Base-by-base conservation (phyloP, 2,329 filamentous ascomycete genomes). In the Orbilia brochopaga region DNA sequence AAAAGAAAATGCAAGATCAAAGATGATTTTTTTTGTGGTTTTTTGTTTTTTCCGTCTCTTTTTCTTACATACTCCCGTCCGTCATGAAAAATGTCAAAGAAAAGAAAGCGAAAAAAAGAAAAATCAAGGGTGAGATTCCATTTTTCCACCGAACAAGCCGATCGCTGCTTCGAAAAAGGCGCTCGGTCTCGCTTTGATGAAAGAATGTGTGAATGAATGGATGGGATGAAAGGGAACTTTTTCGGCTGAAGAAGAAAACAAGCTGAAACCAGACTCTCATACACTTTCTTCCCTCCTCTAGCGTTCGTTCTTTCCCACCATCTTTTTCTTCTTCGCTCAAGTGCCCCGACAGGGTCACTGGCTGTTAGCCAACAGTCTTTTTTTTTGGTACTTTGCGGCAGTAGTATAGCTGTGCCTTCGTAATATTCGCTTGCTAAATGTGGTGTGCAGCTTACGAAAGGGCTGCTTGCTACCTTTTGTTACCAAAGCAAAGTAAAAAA, bases 391-490 rank as follows among this genome's bases (percentile, higher is more conserved):
- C 27, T 57, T 44, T 35, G n/a, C n/a, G n/a, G n/a, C n/a, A 32
- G 37, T 58, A 48, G 55, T 30, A 53, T 15, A 53, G 54, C 42
- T 17, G 27, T 27, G 62, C 61, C 56, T 59, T 70, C 44, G 65
- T 70, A 70, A 70, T 70, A 62, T 58, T 70, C 65, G 65, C 65
- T 70, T 70, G 65, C 65, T 56, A 32, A 21, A 32, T 17, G 32
- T 65, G 50, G 58, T 56, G 58, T 61, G 67, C 67, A 72, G 67
- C 67, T 72, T 72, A 72, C 67, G 60, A 54, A 64, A 55, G 55
- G 58, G 48, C 50, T 32, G 24, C n/a, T 60, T 55, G 52, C 50
- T 46, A 55, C 59, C n/a, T n/a, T n/a, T n/a, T n/a, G n/a, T n/a
- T n/a, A n/a, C n/a, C n/a, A n/a, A n/a, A n/a, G n/a, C n/a, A n/a